A percentile compares a stretch with the other conserved stretches of the same genome.
Conservation (phyloP, 345 rosid species). For the Isatis tinctoria region DNA sequence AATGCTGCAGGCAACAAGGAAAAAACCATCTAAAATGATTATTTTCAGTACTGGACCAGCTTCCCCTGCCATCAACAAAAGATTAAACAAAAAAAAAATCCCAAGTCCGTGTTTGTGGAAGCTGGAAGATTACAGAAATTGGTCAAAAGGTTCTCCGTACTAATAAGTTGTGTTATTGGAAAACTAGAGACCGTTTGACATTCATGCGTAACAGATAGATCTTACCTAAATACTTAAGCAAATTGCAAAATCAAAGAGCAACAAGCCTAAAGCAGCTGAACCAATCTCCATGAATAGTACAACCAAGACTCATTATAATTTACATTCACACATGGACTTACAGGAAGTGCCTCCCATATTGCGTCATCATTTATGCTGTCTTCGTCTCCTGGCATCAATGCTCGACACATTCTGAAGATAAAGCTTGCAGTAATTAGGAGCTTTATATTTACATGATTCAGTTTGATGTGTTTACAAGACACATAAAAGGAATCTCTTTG, state of each 20-base stretch:
- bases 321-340: constrained; percentile 37
- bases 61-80: not conserved
- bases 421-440: constrained; percentile 13
- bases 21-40: constrained; percentile 6
- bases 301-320: not conserved
- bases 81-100: not conserved
- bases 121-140: not conserved
- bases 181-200: not conserved
- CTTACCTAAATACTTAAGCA: not conserved
- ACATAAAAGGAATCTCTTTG: not conserved
- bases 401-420: constrained; percentile 83
- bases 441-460: not conserved
- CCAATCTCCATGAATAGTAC: not conserved
- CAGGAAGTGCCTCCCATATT: constrained; percentile 97
- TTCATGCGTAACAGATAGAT: constrained; percentile 4
- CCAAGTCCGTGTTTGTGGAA: constrained; percentile 5
- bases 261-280: constrained; percentile 3
- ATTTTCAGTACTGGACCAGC: constrained; percentile 4
- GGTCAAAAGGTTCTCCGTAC: not conserved
- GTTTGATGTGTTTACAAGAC: constrained; percentile 3
- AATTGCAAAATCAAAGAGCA: not conserved
- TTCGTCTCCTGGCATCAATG: constrained; percentile 92
- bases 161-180: not conserved
- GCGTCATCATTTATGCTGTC: constrained; percentile 84
- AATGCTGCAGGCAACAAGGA: constrained; percentile 58